Evolutionary conservation across 2,329 filamentous ascomycete genomes (phyloP).

Genomic region (Sarocladium kiliense): DNA sequence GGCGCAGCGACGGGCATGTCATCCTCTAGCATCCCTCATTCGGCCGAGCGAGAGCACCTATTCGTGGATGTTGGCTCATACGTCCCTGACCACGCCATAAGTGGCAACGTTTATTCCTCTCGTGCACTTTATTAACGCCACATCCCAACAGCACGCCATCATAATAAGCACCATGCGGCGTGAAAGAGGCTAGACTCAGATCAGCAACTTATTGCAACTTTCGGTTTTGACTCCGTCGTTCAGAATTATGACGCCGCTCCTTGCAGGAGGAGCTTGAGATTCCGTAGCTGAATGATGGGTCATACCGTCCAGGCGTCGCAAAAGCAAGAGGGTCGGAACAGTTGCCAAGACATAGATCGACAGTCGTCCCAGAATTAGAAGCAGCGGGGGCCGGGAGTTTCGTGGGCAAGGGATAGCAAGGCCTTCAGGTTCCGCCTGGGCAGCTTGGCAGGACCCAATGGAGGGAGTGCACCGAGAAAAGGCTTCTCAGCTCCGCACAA

Average conservation of each 20-base stretch:
- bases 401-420: neutral
- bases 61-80: neutral
- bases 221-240: neutral
- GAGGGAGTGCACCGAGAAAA: neutral
- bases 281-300: too few relatives aligned
- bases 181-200: neutral
- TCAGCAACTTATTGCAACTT: neutral
- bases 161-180: neutral
- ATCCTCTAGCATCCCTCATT: neutral
- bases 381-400: neutral
- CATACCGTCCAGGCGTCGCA: too few relatives aligned
- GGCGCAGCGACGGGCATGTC: neutral
- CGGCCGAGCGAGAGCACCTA: neutral
- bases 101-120: neutral
- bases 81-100: neutral
- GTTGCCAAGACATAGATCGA: neutral
- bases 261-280: too few relatives aligned
- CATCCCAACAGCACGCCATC: neutral
- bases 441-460: neutral
- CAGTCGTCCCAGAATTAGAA: too few relatives aligned
- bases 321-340: neutral
- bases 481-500: neutral
- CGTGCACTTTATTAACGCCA: neutral
- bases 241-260: neutral
- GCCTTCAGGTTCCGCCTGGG: neutral